A percentile compares a stretch with the other conserved stretches of the same genome.
Evolutionary conservation across 768 basidiomycete genomes (phyloP).

Genomic region (Serendipita vermifera): DNA sequence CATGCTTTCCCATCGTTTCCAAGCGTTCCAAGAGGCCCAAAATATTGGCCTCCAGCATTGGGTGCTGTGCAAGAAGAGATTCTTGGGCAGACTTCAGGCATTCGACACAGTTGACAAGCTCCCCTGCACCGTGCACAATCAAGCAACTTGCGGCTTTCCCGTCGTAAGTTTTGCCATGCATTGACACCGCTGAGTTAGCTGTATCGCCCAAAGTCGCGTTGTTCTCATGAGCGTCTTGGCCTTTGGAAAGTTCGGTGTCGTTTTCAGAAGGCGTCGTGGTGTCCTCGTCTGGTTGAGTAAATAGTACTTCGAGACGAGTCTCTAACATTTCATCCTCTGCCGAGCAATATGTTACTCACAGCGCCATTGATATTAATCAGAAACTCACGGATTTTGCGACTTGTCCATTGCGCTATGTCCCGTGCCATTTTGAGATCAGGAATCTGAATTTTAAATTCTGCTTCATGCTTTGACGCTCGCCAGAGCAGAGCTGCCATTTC

Average conservation of each 20-base stretch:
- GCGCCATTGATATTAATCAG: no score
- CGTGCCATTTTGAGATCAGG: slow-evolving; percentile 44
- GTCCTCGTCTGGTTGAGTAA: neutral
- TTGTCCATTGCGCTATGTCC: slow-evolving; percentile 61
- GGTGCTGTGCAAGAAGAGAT: neutral
- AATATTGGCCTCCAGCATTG: neutral
- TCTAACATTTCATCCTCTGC: neutral
- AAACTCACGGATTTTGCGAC: slow-evolving; percentile 67
- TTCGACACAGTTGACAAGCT: neutral
- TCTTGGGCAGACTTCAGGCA: neutral
- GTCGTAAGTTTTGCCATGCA: neutral
- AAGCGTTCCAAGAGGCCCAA: neutral
- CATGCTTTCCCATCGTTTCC: neutral
- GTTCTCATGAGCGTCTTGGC: no score
- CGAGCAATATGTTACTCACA: no score
- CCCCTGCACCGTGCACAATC: neutral
- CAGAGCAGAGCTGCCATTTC: slow-evolving; percentile 65
- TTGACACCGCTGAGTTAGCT: neutral
- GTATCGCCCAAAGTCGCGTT: neutral
- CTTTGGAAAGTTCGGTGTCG: neutral
- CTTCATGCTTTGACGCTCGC: slow-evolving; percentile 72
- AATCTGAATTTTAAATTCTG: slow-evolving; percentile 60
- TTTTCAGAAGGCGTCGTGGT: neutral
- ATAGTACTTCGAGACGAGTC: neutral
- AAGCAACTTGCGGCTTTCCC: neutral